These are phyloP conservation scores for Gaertneriomyces semiglobifer DNA, from an alignment of 192 early-diverging fungal species.

Conservation along the genomic window DNA sequence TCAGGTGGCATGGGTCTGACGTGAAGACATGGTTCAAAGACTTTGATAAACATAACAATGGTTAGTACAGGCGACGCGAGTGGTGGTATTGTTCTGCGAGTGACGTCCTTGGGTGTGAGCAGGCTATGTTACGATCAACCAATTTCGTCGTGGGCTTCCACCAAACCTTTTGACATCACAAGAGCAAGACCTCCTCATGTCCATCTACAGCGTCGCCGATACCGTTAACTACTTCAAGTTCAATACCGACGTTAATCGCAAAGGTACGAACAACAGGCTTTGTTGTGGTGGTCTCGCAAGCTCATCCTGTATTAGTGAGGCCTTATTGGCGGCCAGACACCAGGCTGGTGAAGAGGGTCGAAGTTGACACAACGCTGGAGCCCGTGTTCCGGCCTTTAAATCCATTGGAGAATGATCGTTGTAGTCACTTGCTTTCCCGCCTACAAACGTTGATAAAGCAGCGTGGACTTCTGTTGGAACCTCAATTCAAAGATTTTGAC, in stretches of 20 bases:
- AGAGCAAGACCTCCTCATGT: constrained; percentile 49
- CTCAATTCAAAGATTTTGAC: constrained; percentile 56
- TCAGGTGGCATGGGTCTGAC: constrained; percentile 54
- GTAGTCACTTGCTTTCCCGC: constrained; percentile 35
- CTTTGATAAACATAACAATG: constrained; percentile 59
- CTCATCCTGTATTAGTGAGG: neutral
- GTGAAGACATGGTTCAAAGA: constrained; percentile 60
- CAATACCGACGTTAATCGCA: constrained; percentile 56
- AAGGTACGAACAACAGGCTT: constrained; percentile 23
- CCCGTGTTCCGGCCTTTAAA: too few relatives aligned
- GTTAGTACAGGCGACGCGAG: constrained; percentile 5
- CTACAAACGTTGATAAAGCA: constrained; percentile 36
- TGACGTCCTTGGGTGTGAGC: neutral
- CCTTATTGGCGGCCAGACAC: too few relatives aligned
- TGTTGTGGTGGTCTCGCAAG: neutral
- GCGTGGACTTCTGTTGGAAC: constrained; percentile 43
- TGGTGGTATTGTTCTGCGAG: too few relatives aligned
- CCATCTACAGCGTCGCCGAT: constrained; percentile 39
- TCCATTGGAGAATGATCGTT: constrained; percentile 42
- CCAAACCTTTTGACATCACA: constrained; percentile 42
- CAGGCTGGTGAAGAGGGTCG: too few relatives aligned
- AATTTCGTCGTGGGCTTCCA: constrained; percentile 54
- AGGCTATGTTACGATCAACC: constrained; percentile 53
- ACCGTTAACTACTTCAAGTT: constrained; percentile 63
- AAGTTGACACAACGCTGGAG: too few relatives aligned